Evolutionary conservation across 768 basidiomycete genomes (phyloP).

Genomic region (Lactarius indigo): DNA sequence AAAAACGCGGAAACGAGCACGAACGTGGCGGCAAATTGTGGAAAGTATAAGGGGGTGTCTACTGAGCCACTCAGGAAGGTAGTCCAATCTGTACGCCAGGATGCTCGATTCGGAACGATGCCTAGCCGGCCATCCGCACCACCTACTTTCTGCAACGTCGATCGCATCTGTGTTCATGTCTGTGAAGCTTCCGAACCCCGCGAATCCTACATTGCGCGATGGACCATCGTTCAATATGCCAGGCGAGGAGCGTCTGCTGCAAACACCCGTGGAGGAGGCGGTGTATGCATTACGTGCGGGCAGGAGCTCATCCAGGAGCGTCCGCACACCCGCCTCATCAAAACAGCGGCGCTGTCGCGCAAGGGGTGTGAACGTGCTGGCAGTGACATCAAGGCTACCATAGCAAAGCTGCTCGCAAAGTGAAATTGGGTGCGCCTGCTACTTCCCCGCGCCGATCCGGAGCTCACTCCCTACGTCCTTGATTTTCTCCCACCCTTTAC

Average conservation of each 20-base stretch:
- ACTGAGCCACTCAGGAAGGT: no score
- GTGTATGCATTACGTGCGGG: slow-evolving; percentile 78
- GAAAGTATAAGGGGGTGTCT: no score
- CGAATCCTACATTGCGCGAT: slow-evolving; percentile 45
- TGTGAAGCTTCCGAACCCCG: slow-evolving; percentile 50
- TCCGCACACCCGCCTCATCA: slow-evolving; percentile 79
- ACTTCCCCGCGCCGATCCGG: slow-evolving; percentile 20
- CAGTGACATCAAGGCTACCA: slow-evolving; percentile 49
- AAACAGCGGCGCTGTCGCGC: slow-evolving; percentile 75
- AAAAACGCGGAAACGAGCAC: no score
- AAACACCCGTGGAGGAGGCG: slow-evolving; percentile 93
- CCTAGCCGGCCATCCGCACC: slow-evolving; percentile 90
- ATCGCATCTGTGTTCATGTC: slow-evolving; percentile 11
- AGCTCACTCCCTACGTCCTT: no score
- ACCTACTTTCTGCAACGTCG: slow-evolving; percentile 42
- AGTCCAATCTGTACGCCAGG: no score
- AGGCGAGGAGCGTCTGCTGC: slow-evolving; percentile 74
- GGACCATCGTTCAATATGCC: slow-evolving; percentile 49
- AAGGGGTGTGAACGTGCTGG: slow-evolving; percentile 94
- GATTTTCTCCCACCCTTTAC: no score
- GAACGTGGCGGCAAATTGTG: no score
- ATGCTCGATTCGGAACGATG: no score
- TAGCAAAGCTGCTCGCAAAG: slow-evolving; percentile 69
- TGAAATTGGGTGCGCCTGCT: slow-evolving; percentile 78
- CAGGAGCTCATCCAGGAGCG: slow-evolving; percentile 81